Conservation (phyloP, 2,329 filamentous ascomycete genomes). For the Chaetomium sp. region DNA sequence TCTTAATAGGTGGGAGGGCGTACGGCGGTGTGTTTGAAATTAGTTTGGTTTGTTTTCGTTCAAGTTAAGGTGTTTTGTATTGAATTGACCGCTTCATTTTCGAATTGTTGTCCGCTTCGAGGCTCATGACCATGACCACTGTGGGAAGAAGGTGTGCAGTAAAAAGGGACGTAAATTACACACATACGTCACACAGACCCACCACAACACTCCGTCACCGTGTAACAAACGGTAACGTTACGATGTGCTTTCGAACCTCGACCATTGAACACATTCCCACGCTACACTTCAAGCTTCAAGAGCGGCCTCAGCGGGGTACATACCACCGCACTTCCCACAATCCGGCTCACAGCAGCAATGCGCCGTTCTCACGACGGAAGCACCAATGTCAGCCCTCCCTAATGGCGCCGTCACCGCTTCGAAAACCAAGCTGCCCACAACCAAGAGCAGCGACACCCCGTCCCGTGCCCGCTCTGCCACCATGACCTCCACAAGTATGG, state of each 20-base stretch:
- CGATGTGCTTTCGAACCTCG: no score
- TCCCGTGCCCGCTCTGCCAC: constrained; percentile 9
- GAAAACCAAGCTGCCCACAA: constrained; percentile 26
- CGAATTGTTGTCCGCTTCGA: no score
- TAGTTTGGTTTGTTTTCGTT: no score
- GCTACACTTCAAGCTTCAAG: background rate
- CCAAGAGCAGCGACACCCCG: constrained; percentile 8
- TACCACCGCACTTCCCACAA: background rate
- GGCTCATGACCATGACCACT: no score
- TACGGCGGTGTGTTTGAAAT: background rate
- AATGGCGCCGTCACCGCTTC: constrained; percentile 38
- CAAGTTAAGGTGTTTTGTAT: no score
- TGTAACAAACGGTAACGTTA: no score
- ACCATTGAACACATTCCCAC: no score
- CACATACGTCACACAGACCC: no score
- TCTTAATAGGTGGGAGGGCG: background rate
- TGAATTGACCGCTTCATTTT: no score
- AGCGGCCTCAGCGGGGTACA: background rate
- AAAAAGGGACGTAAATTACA: no score
- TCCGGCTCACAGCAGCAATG: constrained; percentile 16
- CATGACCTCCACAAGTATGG: constrained; percentile 4
- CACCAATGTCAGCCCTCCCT: constrained; percentile 42
- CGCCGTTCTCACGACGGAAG: constrained; percentile 28
- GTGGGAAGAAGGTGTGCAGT: no score
- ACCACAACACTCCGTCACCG: no score